Conservation (phyloP, 768 basidiomycete species). For the Trametes elegans region DNA sequence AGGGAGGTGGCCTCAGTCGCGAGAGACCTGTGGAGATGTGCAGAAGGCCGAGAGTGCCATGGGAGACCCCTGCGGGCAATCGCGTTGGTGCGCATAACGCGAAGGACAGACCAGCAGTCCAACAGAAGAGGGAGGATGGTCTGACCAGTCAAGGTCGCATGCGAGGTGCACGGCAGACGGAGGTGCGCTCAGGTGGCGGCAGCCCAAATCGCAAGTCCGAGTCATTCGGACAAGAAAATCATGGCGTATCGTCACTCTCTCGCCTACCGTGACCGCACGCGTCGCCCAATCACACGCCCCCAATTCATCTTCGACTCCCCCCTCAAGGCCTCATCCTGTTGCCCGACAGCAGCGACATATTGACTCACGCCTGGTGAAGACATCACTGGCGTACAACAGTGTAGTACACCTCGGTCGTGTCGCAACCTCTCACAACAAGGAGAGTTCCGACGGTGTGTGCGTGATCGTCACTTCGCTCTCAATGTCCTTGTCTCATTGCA, state of each 20-base stretch:
- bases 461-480: no score
- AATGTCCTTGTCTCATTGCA: no score
- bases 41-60: not conserved
- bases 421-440: no score
- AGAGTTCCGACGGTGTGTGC: no score
- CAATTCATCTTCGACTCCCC: not conserved
- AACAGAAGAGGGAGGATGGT: not conserved
- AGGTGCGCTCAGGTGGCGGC: not conserved
- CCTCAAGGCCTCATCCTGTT: not conserved
- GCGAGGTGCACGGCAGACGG: not conserved
- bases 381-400: no score
- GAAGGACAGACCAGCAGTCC: slow-evolving; percentile 13
- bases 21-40: slow-evolving; percentile 23
- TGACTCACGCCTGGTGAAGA: no score
- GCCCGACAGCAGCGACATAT: not conserved
- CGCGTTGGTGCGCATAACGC: slow-evolving; percentile 8
- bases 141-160: not conserved
- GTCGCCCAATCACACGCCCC: slow-evolving; percentile 6
- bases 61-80: not conserved
- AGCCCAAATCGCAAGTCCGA: slow-evolving; percentile 5
- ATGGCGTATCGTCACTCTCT: not conserved
- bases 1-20: slow-evolving; percentile 39
- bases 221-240: slow-evolving; percentile 9
- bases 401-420: no score
- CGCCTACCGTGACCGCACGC: slow-evolving; percentile 1